Percentiles rank a stretch among this genome's conserved stretches.
Conservation (phyloP, 2,329 filamentous ascomycete species). For the Verticillium albo-atrum region DNA sequence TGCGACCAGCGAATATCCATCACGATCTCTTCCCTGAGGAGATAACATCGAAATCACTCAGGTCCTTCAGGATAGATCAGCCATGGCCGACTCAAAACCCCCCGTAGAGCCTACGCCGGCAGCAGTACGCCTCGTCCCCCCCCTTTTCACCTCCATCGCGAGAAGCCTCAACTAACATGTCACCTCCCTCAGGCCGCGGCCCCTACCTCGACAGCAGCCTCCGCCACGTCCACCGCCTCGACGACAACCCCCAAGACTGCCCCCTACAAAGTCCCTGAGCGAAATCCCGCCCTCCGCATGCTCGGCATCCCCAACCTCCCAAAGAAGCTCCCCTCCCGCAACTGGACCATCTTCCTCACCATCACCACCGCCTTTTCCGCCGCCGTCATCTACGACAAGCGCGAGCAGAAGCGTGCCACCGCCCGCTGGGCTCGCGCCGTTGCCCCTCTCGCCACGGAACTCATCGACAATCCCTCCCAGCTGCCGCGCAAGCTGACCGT, state of each 20-base stretch:
- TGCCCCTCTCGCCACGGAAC: constrained; percentile 75
- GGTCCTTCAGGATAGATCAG: not conserved
- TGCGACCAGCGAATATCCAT: not conserved
- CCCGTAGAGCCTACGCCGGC: constrained; percentile 13
- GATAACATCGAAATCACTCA: not conserved
- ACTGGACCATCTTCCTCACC: constrained; percentile 94
- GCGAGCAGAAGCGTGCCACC: constrained; percentile 80
- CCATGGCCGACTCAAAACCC: constrained; percentile 18
- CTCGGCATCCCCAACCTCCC: constrained; percentile 83
- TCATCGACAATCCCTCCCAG: constrained; percentile 60
- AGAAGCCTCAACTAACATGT: constrained; percentile 2
- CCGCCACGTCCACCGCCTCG: constrained; percentile 1
- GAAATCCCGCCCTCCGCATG: constrained; percentile 72
- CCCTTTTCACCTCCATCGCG: not conserved
- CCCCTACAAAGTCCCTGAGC: constrained; percentile 38
- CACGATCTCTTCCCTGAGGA: not conserved
- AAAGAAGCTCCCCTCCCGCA: constrained; percentile 83
- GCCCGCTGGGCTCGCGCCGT: constrained; percentile 84
- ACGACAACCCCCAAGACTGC: constrained; percentile 7
- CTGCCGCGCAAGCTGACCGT: constrained; percentile 83
- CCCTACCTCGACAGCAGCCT: not conserved
- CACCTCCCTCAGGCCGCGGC: constrained; percentile 3
- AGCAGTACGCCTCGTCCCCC: constrained; percentile 2
- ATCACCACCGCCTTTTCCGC: constrained; percentile 73
- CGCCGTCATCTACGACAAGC: constrained; percentile 86